These are phyloP conservation scores for Saturnispora serradocipensis DNA, from an alignment of 805 yeast species.

Conservation along the genomic window DNA sequence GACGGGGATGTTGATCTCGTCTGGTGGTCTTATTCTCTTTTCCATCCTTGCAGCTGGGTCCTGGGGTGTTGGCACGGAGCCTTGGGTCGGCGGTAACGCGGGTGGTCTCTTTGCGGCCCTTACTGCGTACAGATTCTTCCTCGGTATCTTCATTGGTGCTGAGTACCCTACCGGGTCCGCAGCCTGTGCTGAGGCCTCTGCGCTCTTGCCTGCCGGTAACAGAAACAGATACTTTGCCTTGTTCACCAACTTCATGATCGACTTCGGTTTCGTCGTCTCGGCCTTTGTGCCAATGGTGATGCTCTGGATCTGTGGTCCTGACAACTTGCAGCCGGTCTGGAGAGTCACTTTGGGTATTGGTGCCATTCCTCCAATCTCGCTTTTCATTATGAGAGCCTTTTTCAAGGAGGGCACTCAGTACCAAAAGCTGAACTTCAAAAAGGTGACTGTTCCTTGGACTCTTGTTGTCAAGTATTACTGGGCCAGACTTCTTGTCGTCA, in stretches of 20 bases:
- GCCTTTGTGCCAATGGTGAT: slow-evolving; percentile 81
- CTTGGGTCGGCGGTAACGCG: slow-evolving; percentile 37
- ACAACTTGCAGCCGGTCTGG: slow-evolving; percentile 80
- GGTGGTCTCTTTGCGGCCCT: slow-evolving; percentile 76
- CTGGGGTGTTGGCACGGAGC: slow-evolving; percentile 61
- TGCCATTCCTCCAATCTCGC: slow-evolving; percentile 73
- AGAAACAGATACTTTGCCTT: slow-evolving; percentile 84
- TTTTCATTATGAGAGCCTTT: slow-evolving; percentile 69
- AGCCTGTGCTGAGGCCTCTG: slow-evolving; percentile 87
- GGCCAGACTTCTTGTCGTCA: slow-evolving; percentile 62
- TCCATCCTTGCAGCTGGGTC: slow-evolving; percentile 74
- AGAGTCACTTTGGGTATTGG: slow-evolving; percentile 85
- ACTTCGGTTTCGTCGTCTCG: slow-evolving; percentile 72
- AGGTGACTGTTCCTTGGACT: slow-evolving; percentile 55
- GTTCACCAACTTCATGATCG: slow-evolving; percentile 87
- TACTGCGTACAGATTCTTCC: slow-evolving; percentile 74
- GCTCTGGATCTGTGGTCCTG: slow-evolving; percentile 68
- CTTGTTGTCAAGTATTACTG: slow-evolving; percentile 72
- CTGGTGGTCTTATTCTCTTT: slow-evolving; percentile 64
- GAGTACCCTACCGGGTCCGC: slow-evolving; percentile 93
- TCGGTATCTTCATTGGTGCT: slow-evolving; percentile 90
- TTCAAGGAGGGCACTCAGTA: slow-evolving; percentile 69
- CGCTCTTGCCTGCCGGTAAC: slow-evolving; percentile 64
- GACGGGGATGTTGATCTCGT: slow-evolving; percentile 73
- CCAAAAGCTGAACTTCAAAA: slow-evolving; percentile 59